phyloP scores from a whole-genome alignment of 768 basidiomycete species.

The Nidularia sp. region DNA sequence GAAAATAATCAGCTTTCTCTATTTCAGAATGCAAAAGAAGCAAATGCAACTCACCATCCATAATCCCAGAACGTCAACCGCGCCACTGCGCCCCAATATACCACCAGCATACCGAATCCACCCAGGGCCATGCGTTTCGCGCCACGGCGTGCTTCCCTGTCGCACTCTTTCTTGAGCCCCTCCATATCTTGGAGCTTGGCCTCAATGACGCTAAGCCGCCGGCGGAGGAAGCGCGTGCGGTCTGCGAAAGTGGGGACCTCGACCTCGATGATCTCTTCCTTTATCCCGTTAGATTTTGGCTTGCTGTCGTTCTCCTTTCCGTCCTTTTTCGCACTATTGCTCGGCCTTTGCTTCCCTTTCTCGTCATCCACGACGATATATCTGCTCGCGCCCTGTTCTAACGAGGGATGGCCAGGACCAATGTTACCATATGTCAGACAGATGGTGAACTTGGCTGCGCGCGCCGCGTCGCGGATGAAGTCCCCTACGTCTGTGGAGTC shows the following conservation, averaged over 20 bases:
- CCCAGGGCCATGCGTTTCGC: slow-evolving; percentile 53
- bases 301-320: not conserved
- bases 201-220: slow-evolving; percentile 38
- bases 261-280: slow-evolving; percentile 34
- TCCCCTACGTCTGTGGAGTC: slow-evolving; percentile 63
- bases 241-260: slow-evolving; percentile 61
- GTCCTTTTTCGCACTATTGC: not conserved
- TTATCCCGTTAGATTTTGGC: slow-evolving; percentile 2
- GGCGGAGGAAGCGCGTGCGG: slow-evolving; percentile 54
- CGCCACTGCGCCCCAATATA: slow-evolving; percentile 63
- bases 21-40: not conserved
- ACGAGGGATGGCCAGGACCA: not conserved
- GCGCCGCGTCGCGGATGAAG: slow-evolving; percentile 61
- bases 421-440: slow-evolving; percentile 23
- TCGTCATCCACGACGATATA: not conserved
- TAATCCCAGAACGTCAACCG: slow-evolving; percentile 64
- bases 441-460: slow-evolving; percentile 50
- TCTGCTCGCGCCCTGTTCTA: not conserved
- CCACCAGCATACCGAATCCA: slow-evolving; percentile 54
- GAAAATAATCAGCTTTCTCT: not conserved
- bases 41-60: slow-evolving; percentile 36
- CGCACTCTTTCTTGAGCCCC: slow-evolving; percentile 49
- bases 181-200: slow-evolving; percentile 46
- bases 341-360: not conserved
- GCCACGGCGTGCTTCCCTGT: slow-evolving; percentile 50